Evolutionary conservation across 139 green algal species (phyloP), one percentile per base, ranked within the genome.

Genomic region (Coelastrella sp.): DNA sequence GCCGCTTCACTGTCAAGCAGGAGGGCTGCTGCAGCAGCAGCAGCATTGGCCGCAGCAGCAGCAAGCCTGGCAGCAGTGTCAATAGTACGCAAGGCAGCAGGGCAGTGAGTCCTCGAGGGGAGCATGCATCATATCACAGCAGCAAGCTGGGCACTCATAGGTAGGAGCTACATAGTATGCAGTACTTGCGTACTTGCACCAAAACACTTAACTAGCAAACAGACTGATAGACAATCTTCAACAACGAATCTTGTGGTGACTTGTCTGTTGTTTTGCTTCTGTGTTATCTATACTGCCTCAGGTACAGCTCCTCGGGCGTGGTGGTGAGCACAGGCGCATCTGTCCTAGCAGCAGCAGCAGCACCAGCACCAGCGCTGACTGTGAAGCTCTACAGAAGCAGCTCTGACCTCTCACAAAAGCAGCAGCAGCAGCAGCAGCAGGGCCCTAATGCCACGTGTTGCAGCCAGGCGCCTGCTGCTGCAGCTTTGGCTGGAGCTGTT

Each of bases 1-100:
- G 84, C 8, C 68, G 84, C 6, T 89, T 89, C n/a, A 59, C 63
- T 6, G 84, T 89, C 35, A 70, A 25, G 27, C 84, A 89, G 8
- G 84, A 89, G 20, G n/a, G n/a, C n/a, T n/a, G n/a, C 19, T 22
- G n/a, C 59, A 88, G 68, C 65, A 68, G 56, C 65, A 87, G 78
- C 15, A 20, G 58, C 79, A 85, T 27, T 14, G 7, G 19, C 7
- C 59, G 49, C 6, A 6, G 78, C 49, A 63, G 59, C 22, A 78
- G 61, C 25, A 60, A 25, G n/a, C 59, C 81, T 25, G 81, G 82
- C 7, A 87, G 82, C 35, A 15, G 8, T 14, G 82, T 25, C 6
- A 17, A 35, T 25, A 87, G 82, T 24, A 35, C 63, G 12, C 63
- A 78, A 17, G 82, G 12, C 56, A 89, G 84, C 84, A 82, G 58